These are phyloP conservation scores for Chlamydomonas incerta DNA, from an alignment of 139 green algal genomes.

Conservation along the genomic window DNA sequence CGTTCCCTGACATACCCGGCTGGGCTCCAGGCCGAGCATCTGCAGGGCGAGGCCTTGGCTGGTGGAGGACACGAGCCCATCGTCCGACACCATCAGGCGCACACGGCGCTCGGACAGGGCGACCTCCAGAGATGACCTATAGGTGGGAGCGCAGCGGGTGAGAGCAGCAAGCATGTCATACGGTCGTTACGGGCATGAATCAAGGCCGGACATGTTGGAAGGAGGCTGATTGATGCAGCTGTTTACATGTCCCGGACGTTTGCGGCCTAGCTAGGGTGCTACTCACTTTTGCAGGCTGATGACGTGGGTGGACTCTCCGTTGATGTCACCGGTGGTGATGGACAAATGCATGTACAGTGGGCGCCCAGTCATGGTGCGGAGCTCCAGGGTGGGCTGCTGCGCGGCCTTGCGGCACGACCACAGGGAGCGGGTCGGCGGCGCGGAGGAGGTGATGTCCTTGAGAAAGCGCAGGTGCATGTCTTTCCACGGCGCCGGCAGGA, in stretches of 20 bases:
- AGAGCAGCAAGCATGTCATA: no score
- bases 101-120: slow-evolving; percentile 22
- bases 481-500: slow-evolving; percentile 27
- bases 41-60: neutral
- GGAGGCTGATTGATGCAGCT: no score
- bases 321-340: neutral
- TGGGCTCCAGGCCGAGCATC: slow-evolving; percentile 5
- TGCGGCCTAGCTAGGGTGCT: no score
- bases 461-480: slow-evolving; percentile 18
- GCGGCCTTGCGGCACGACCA: slow-evolving; percentile 20
- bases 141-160: no score
- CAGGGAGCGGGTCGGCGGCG: neutral
- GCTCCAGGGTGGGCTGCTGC: slow-evolving; percentile 10
- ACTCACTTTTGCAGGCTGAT: neutral
- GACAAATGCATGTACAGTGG: slow-evolving; percentile 15
- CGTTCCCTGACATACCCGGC: slow-evolving; percentile 1
- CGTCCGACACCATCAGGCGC: neutral
- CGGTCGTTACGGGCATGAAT: no score
- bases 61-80: neutral
- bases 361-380: neutral
- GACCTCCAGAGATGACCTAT: slow-evolving; percentile 8
- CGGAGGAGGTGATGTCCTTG: neutral
- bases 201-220: no score
- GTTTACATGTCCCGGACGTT: no score
- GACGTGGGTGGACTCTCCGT: neutral